Conservation (phyloP, 1,139 yeast genomes). For the Ogataea hybrid region DNA sequence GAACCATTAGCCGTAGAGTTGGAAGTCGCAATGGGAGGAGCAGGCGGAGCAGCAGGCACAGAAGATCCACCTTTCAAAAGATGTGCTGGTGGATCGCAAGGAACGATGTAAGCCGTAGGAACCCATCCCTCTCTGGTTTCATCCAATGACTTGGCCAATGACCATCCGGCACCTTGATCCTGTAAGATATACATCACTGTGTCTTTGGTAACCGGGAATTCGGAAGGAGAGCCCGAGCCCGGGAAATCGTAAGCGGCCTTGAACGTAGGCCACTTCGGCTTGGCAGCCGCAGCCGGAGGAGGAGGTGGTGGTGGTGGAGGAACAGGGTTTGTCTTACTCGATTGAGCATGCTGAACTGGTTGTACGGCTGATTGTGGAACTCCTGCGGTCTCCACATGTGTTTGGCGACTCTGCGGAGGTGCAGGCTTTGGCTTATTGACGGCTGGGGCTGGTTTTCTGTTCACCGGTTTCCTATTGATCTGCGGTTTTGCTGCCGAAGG, state of each 20-base stretch:
- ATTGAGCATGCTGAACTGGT: conserved; percentile 19
- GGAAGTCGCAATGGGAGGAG: conserved; percentile 12
- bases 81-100: conserved; percentile 48
- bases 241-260: conserved; percentile 88
- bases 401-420: conserved; percentile 27
- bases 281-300: conserved; percentile 54
- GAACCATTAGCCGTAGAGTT: conserved; percentile 8
- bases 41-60: conserved; percentile 10
- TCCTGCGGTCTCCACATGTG: conserved; percentile 17
- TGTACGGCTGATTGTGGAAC: neutral
- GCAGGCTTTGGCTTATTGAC: conserved; percentile 19
- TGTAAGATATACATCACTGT: conserved; percentile 69
- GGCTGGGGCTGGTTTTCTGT: conserved; percentile 24
- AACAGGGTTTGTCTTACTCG: conserved; percentile 8
- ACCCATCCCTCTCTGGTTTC: conserved; percentile 93
- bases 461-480: conserved; percentile 20
- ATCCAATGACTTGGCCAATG: conserved; percentile 75
- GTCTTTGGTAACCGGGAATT: conserved; percentile 72
- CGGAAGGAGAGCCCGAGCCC: conserved; percentile 81
- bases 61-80: conserved; percentile 17
- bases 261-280: conserved; percentile 73
- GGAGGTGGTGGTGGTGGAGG: conserved; percentile 61
- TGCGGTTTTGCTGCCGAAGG: conserved; percentile 23
- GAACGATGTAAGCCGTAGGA: conserved; percentile 85
- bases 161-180: conserved; percentile 87